These are phyloP conservation scores for Adansonia grandidieri DNA, from an alignment of 441 rosid genomes.

Conservation along the genomic window DNA sequence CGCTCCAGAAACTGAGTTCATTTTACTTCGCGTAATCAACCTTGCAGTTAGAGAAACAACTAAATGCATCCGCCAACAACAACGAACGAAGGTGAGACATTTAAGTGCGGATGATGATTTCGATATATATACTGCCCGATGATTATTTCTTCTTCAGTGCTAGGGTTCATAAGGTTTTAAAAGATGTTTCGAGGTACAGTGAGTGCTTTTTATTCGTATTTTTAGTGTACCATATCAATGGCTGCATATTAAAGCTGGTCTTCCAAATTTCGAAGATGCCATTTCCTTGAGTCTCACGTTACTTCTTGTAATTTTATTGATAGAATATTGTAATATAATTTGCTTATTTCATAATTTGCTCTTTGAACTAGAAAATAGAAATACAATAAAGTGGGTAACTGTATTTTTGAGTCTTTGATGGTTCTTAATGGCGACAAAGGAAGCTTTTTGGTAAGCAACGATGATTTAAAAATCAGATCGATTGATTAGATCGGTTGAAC, in stretches of 20 bases:
- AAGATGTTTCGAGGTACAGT: constrained; percentile 28
- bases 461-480: too few relatives aligned
- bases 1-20: background rate
- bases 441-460: too few relatives aligned
- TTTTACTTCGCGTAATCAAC: background rate
- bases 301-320: constrained; percentile 43
- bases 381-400: too few relatives aligned
- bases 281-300: constrained; percentile 35
- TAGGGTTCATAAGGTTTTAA: constrained; percentile 15
- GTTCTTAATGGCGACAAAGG: too few relatives aligned
- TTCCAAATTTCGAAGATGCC: constrained; percentile 52
- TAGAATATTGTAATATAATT: constrained; percentile 34
- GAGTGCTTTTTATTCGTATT: constrained; percentile 32
- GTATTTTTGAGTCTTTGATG: too few relatives aligned
- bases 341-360: too few relatives aligned
- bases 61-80: constrained; percentile 46
- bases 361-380: too few relatives aligned
- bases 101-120: background rate
- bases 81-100: constrained; percentile 48
- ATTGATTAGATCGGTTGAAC: too few relatives aligned
- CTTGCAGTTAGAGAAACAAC: constrained; percentile 70
- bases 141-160: constrained; percentile 3
- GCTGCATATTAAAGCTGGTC: constrained; percentile 30
- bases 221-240: constrained; percentile 44
- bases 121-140: too few relatives aligned